Percentiles rank a stretch among this genome's conserved stretches.
phyloP scores from a whole-genome alignment of 2,329 filamentous ascomycete genomes.

The Diaporthe sp. region DNA sequence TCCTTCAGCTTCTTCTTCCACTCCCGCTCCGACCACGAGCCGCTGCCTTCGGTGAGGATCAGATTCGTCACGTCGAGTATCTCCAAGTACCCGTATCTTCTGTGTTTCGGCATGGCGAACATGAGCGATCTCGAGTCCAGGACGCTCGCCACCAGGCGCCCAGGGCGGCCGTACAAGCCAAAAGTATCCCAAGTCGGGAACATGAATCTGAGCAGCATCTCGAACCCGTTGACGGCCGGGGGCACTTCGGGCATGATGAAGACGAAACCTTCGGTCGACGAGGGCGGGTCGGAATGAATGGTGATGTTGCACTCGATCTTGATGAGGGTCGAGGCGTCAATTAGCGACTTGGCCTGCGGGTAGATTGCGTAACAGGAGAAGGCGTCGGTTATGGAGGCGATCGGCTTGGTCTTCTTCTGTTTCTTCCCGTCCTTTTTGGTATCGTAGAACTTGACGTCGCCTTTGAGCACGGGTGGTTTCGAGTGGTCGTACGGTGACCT shows the following conservation, averaged over 20 bases:
- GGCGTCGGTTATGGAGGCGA: conserved; percentile 91
- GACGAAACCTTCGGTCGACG: conserved; percentile 90
- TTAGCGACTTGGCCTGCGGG: conserved; percentile 91
- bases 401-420: conserved; percentile 87
- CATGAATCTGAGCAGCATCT: conserved; percentile 93
- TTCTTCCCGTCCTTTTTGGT: conserved; percentile 81
- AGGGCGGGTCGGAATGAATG: conserved; percentile 84
- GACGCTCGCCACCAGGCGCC: conserved; percentile 87
- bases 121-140: conserved; percentile 91
- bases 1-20: conserved; percentile 94
- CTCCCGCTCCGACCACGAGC: conserved; percentile 85
- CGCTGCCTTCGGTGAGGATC: conserved; percentile 83
- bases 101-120: conserved; percentile 96
- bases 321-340: conserved; percentile 93
- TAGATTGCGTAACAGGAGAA: conserved; percentile 97
- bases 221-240: conserved; percentile 92
- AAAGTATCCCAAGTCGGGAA: conserved; percentile 97
- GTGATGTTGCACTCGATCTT: conserved; percentile 95
- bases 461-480: conserved; percentile 77
- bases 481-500: conserved; percentile 86
- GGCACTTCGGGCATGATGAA: conserved; percentile 98
- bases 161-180: conserved; percentile 89
- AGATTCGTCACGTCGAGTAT: conserved; percentile 86
- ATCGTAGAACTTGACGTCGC: conserved; percentile 96
- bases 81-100: conserved; percentile 91